These are phyloP conservation scores for Trypanosoma boissoni DNA, from an alignment of 208 protist species.

Conservation along the genomic window DNA sequence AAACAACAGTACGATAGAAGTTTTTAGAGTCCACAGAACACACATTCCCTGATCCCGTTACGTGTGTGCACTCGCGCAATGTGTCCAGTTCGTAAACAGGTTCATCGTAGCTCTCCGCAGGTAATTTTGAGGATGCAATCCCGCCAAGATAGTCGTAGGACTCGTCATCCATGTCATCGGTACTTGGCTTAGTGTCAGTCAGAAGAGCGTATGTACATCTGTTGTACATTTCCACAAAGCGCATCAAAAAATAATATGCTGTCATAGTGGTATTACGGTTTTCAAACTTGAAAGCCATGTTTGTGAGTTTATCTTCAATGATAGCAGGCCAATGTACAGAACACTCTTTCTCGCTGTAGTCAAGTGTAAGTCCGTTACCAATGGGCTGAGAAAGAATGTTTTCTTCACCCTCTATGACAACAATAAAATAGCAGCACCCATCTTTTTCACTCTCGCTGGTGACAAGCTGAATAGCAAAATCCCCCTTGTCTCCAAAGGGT, in stretches of 20 bases:
- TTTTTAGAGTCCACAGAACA: conserved; percentile 49
- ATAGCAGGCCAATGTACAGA: conserved; percentile 56
- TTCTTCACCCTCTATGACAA: conserved; percentile 32
- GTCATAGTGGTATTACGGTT: conserved; percentile 14
- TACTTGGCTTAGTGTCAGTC: conserved; percentile 31
- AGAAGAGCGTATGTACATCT: conserved; percentile 53
- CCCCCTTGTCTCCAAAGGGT: conserved; percentile 28
- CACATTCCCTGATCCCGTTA: conserved; percentile 39
- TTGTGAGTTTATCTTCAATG: conserved; percentile 36
- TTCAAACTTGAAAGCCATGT: conserved; percentile 51
- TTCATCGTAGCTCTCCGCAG: conserved; percentile 31
- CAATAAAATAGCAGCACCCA: conserved; percentile 23
- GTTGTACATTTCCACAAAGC: conserved; percentile 59
- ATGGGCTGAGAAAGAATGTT: conserved; percentile 38
- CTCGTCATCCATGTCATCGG: conserved; percentile 24
- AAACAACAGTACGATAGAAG: conserved; percentile 42
- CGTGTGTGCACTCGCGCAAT: conserved; percentile 10
- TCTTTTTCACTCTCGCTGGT: conserved; percentile 15
- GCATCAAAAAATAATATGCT: conserved; percentile 6
- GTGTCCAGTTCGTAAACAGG: conserved; percentile 45
- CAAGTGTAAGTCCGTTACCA: conserved; percentile 39
- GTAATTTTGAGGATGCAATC: conserved; percentile 13
- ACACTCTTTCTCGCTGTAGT: conserved; percentile 24
- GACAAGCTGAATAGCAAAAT: conserved; percentile 1
- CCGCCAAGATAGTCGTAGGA: conserved; percentile 37